phyloP scores from a whole-genome alignment of 2,329 filamentous ascomycete species.

The Penicillium vulpinum region DNA sequence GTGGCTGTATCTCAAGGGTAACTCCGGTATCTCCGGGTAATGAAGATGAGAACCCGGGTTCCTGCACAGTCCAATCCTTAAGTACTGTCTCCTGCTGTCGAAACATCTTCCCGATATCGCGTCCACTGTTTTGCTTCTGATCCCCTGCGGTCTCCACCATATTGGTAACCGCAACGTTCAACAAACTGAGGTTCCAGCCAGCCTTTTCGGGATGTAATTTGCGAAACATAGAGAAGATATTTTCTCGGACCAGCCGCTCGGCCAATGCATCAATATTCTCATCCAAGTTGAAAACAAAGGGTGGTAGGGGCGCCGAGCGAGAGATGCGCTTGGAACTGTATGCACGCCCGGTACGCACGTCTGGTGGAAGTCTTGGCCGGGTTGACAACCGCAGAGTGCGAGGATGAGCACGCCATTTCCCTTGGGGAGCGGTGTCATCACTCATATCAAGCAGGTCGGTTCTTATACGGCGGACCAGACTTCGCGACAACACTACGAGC shows the following conservation, averaged over 20 bases:
- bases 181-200: slow-evolving; percentile 76
- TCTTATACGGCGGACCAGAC: slow-evolving; percentile 75
- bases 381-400: slow-evolving; percentile 80
- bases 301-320: slow-evolving; percentile 70
- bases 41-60: slow-evolving; percentile 1
- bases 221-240: slow-evolving; percentile 70
- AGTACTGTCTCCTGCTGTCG: slow-evolving; percentile 68
- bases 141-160: slow-evolving; percentile 64
- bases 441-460: slow-evolving; percentile 67
- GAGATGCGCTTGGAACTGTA: slow-evolving; percentile 70
- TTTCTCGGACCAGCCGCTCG: slow-evolving; percentile 68
- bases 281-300: slow-evolving; percentile 67
- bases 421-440: slow-evolving; percentile 29
- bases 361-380: slow-evolving; percentile 59
- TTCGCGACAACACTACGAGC: slow-evolving; percentile 66
- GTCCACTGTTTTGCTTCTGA: slow-evolving; percentile 57
- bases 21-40: background rate
- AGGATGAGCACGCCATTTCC: slow-evolving; percentile 76
- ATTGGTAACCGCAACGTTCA: slow-evolving; percentile 87
- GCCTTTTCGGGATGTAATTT: slow-evolving; percentile 68
- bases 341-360: slow-evolving; percentile 55
- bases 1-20: background rate
- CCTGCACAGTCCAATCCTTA: slow-evolving; percentile 62
- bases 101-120: slow-evolving; percentile 84
- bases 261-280: slow-evolving; percentile 61